These are phyloP conservation scores for Candida neerlandica DNA, from an alignment of 1,139 yeast genomes.

Conservation along the genomic window DNA sequence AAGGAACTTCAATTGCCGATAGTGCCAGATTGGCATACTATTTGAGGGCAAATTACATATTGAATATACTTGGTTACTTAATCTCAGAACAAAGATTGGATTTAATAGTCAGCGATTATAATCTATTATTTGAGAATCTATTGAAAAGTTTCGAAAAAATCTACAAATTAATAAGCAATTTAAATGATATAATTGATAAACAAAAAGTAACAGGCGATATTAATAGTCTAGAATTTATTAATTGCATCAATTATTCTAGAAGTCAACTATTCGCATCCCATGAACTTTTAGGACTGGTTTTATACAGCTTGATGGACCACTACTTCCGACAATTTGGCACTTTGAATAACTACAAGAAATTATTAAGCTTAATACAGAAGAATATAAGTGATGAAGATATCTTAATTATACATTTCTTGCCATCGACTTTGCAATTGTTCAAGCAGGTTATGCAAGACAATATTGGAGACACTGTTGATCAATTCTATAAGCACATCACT, in stretches of 20 bases:
- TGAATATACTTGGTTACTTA: slow-evolving; percentile 68
- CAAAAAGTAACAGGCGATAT: slow-evolving; percentile 50
- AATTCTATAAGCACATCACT: slow-evolving; percentile 30
- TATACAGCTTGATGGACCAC: slow-evolving; percentile 50
- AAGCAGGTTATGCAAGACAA: slow-evolving; percentile 28
- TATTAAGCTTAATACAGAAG: slow-evolving; percentile 34
- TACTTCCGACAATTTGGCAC: slow-evolving; percentile 36
- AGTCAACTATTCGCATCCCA: slow-evolving; percentile 67
- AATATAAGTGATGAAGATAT: slow-evolving; percentile 60
- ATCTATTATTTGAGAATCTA: slow-evolving; percentile 37
- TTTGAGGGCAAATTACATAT: slow-evolving; percentile 66
- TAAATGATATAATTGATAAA: slow-evolving; percentile 68
- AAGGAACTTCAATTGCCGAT: slow-evolving; percentile 62
- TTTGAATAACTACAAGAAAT: slow-evolving; percentile 33
- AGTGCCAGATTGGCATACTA: slow-evolving; percentile 74
- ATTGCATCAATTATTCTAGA: slow-evolving; percentile 59
- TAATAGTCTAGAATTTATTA: slow-evolving; percentile 51
- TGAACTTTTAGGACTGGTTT: slow-evolving; percentile 68
- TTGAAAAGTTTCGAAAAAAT: slow-evolving; percentile 58
- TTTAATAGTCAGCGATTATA: slow-evolving; percentile 21
- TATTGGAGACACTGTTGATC: slow-evolving; percentile 23
- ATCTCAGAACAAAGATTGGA: slow-evolving; percentile 36
- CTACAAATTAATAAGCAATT: slow-evolving; percentile 54
- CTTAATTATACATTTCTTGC: slow-evolving; percentile 64
- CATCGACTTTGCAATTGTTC: slow-evolving; percentile 55